Evolutionary conservation across 2,329 filamentous ascomycete genomes (phyloP), one percentile per base, ranked within the genome.

Genomic region (Venturia nashicola): DNA sequence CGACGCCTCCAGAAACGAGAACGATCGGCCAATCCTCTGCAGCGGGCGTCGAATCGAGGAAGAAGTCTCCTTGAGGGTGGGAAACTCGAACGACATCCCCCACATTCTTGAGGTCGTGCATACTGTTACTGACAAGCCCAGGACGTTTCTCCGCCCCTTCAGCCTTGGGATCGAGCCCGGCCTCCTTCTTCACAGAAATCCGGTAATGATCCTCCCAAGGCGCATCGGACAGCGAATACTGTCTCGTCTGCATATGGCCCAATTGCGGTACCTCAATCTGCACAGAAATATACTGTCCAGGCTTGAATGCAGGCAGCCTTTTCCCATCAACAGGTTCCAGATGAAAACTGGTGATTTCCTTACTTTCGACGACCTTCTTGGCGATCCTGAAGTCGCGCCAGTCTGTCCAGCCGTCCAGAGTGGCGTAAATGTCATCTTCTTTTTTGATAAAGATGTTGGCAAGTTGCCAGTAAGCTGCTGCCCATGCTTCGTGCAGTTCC

Each of bases 141-240:
- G 84, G 82, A 68, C 27, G 43, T n/a, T 2, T 76, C 71, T 59
- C 75, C 60, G 59, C 51, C 18, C 23, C 42, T 5, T 42, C 12
- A n/a, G 27, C 34, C 5, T 44, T 16, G 43, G 40, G 51, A 59
- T 79, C 75, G 16, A 83, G 70, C 4, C 84, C 86, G 2, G 76
- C 72, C 69, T 90, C 86, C 65, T 80, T 82, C 79, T 90, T 90
- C 64, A 91, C 81, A 61, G 82, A 88, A 74, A 91, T 86, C 39
- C 88, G 83, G 74, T 89, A 88, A 73, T 85, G 82, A 61, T 83
- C 79, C 9, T 80, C 75, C 2, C 77, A 77, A 2, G 85, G 86
- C 61, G 82, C 79, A 67, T 90, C 86, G 69, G 83, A 87, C 66
- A 91, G 79, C 34, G 86, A 89, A 75, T 90, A 91, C 73, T 91